These are phyloP conservation scores for Fusarium sororula DNA, from an alignment of 2,329 filamentous ascomycete species.

Conservation along the genomic window DNA sequence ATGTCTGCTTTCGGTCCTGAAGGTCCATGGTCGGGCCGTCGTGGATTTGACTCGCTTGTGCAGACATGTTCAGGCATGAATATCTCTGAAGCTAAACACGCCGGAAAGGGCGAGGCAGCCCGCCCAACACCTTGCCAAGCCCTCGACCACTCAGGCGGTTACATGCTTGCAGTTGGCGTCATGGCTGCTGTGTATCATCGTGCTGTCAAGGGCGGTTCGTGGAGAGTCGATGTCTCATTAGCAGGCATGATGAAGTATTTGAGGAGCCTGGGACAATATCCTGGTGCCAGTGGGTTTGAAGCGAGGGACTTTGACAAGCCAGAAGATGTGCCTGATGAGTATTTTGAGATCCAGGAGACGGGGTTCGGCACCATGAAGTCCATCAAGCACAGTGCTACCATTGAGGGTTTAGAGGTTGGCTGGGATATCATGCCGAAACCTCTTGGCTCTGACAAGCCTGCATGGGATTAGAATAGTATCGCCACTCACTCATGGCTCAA, in stretches of 20 bases:
- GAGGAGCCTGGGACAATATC: conserved; percentile 61
- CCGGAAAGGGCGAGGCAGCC: conserved; percentile 49
- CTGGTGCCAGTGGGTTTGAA: conserved; percentile 55
- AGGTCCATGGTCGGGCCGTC: conserved; percentile 52
- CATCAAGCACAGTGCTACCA: conserved; percentile 57
- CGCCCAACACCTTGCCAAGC: conserved; percentile 62
- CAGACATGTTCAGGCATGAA: conserved; percentile 67
- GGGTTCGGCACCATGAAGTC: conserved; percentile 58
- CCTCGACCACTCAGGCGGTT: conserved; percentile 65
- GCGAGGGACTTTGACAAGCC: conserved; percentile 43
- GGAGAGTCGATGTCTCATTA: conserved; percentile 63
- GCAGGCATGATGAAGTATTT: conserved; percentile 66
- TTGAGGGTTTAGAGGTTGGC: conserved; percentile 56
- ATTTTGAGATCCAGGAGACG: conserved; percentile 55
- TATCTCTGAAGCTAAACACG: conserved; percentile 61
- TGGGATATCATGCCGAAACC: conserved; percentile 63
- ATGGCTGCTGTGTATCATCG: conserved; percentile 60
- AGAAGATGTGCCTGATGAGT: conserved; percentile 45
- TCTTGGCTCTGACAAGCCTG: conserved; percentile 56
- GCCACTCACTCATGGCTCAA: rapidly evolving
- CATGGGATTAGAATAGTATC: conserved; percentile 43
- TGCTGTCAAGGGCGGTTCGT: conserved; percentile 55
- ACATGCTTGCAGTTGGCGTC: conserved; percentile 63
- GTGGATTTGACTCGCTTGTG: conserved; percentile 62
- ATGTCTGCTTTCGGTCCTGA: conserved; percentile 61